Base-by-base conservation (phyloP, 192 early-diverging fungal species). In the Coemansia sp. region DNA sequence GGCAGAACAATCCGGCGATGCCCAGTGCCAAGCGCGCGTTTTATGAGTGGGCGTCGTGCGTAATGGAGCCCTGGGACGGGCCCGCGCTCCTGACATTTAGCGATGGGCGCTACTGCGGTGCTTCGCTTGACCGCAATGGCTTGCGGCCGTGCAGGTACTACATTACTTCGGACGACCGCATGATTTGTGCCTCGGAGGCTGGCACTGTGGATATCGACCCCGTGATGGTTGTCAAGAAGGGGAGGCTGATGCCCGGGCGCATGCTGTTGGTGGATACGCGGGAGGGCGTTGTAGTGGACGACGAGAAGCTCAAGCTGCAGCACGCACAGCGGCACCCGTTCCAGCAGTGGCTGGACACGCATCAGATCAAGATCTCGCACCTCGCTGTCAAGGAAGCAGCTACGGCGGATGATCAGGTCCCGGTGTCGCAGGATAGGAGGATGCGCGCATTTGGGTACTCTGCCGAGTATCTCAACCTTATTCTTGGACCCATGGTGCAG, bases 41-140 rank as follows among this genome's bases (percentile, higher is more conserved):
- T 82, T 97, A 99, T 80, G 89, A 94, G 77, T 99, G 97, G 97
- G 94, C 95, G 53, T 92, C 95, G 33, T 93, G 90, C 78, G 77
- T 99, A 40, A 97, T 97, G 95, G 97, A 99, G 79, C 92, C 95
- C 14, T 99, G 95, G 90, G 97, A 99, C 75, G 97, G 97, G 21
- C 97, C 97, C 16, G 96, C 97, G 11, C 83, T 99, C 60, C 94
- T 99, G 74, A 97, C 97, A 16, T 99, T 99, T 75, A 92, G 91
- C 31, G 97, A 99, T 77, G 97, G 97, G 35, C 90, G 95, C 56
- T 97, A 91, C 84, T 93, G 93, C 71, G 97, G 97, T 69, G 97
- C 97, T n/a, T 92, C 88, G n/a, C 85, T 99, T 39, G 97, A 99
- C 77, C 91, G 97, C 76, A 99, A 99, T 70, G 97, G 97, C 61